Evolutionary conservation across 495 filamentous ascomycete genomes (phyloP).

Genomic region (Daldinia grandis): DNA sequence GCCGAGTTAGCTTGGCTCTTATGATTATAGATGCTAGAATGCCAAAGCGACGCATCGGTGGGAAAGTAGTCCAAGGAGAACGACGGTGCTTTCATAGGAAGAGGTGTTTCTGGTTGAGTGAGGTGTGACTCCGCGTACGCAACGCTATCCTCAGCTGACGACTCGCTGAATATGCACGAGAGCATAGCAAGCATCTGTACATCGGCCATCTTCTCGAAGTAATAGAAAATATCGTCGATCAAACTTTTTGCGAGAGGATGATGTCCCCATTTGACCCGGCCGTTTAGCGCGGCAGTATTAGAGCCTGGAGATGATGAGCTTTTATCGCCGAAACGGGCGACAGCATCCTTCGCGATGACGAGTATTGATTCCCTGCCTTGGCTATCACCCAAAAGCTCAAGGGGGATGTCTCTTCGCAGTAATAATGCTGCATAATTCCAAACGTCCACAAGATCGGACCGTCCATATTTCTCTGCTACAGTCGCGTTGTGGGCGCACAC

Average conservation of each 20-base stretch:
- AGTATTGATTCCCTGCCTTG: conserved; percentile 64
- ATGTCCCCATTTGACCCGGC: conserved; percentile 82
- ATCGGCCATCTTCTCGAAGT: conserved; percentile 82
- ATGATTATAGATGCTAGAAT: conserved; percentile 33
- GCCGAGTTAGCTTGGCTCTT: conserved; percentile 58
- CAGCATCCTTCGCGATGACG: conserved; percentile 66
- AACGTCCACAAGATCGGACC: conserved; percentile 76
- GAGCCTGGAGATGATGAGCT: conserved; percentile 4
- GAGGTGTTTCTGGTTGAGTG: conserved; percentile 62
- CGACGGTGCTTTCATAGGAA: conserved; percentile 70
- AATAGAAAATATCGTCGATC: conserved; percentile 71
- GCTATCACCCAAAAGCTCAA: conserved; percentile 63
- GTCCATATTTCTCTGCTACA: conserved; percentile 77
- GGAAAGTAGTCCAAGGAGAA: conserved; percentile 76
- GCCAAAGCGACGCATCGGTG: conserved; percentile 65
- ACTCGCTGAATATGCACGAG: conserved; percentile 83
- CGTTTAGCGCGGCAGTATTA: conserved; percentile 51
- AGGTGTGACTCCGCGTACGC: conserved; percentile 57
- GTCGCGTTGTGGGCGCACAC: conserved; percentile 84
- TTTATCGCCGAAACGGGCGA: conserved; percentile 52
- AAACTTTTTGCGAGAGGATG: conserved; percentile 84
- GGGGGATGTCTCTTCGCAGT: conserved; percentile 75
- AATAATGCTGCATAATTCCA: conserved; percentile 85
- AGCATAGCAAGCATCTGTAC: conserved; percentile 97
- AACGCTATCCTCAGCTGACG: conserved; percentile 58